Evolutionary conservation across 2,329 filamentous ascomycete species (phyloP).

Genomic region (Claviceps pazoutovae): DNA sequence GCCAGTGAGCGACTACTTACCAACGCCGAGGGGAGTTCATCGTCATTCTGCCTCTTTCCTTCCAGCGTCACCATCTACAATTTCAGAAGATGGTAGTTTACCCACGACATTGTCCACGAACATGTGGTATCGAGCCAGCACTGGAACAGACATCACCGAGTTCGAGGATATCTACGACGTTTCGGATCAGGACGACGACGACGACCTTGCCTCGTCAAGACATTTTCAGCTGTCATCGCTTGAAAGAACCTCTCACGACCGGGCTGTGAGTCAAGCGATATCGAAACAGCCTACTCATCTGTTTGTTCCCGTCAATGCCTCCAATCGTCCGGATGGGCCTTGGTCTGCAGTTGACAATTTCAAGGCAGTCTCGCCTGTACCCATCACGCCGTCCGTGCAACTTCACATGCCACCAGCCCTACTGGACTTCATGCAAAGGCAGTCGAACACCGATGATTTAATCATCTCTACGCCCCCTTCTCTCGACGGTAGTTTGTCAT

Average conservation of each 20-base stretch:
- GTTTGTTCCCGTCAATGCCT: constrained; percentile 33
- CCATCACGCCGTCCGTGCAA: constrained; percentile 49
- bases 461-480: constrained; percentile 72
- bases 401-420: constrained; percentile 65
- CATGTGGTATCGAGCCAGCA: constrained; percentile 49
- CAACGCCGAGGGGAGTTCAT: constrained; percentile 54
- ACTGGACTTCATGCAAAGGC: constrained; percentile 53
- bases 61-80: constrained; percentile 45
- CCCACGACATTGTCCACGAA: constrained; percentile 40
- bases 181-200: constrained; percentile 58
- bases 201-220: constrained; percentile 15
- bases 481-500: constrained; percentile 74
- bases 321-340: constrained; percentile 20
- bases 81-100: constrained; percentile 37
- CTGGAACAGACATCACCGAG: constrained; percentile 51
- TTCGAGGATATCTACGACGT: constrained; percentile 83
- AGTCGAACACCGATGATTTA: constrained; percentile 52
- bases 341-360: constrained; percentile 31
- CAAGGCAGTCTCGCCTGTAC: constrained; percentile 43
- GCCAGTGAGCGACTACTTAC: constrained; percentile 51
- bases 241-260: constrained; percentile 23
- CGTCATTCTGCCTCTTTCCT: constrained; percentile 50
- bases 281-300: constrained; percentile 28
- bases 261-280: constrained; percentile 23
- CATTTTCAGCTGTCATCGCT: constrained; percentile 15